A percentile compares a stretch with the other conserved stretches of the same genome.
Evolutionary conservation across 768 basidiomycete genomes (phyloP).

Genomic region (Mycena amicta): DNA sequence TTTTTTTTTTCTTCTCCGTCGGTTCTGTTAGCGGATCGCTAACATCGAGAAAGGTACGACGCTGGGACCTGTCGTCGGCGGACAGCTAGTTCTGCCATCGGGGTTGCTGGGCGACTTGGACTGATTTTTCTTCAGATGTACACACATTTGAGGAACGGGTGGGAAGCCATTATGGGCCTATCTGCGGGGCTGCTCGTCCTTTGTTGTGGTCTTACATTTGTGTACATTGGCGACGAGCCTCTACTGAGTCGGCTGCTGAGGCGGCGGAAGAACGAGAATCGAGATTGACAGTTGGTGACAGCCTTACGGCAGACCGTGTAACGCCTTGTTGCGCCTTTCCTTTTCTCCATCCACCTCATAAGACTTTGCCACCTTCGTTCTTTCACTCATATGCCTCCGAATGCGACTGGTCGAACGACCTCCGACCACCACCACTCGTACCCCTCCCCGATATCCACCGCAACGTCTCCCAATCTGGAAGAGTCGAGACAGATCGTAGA

Average conservation of each 20-base stretch:
- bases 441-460: constrained; percentile 32
- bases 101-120: constrained; percentile 1
- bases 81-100: constrained; percentile 47
- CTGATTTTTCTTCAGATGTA: constrained; percentile 50
- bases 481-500: constrained; percentile 20
- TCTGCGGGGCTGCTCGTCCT: constrained; percentile 44
- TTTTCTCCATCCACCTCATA: background rate
- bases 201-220: constrained; percentile 41
- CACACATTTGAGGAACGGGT: constrained; percentile 55
- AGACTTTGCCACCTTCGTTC: too few species aligned
- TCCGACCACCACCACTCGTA: constrained; percentile 23
- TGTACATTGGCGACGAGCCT: constrained; percentile 32
- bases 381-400: too few species aligned
- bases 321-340: background rate
- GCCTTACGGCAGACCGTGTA: background rate
- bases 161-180: constrained; percentile 59
- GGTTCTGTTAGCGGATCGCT: background rate
- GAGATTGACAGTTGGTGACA: background rate
- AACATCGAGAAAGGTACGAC: constrained; percentile 6
- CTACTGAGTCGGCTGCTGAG: background rate
- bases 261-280: background rate
- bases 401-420: background rate
- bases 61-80: constrained; percentile 75
- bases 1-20: background rate
- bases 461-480: constrained; percentile 21